phyloP scores from a whole-genome alignment of 2,329 filamentous ascomycete genomes.

The Rhynchosporium agropyri region DNA sequence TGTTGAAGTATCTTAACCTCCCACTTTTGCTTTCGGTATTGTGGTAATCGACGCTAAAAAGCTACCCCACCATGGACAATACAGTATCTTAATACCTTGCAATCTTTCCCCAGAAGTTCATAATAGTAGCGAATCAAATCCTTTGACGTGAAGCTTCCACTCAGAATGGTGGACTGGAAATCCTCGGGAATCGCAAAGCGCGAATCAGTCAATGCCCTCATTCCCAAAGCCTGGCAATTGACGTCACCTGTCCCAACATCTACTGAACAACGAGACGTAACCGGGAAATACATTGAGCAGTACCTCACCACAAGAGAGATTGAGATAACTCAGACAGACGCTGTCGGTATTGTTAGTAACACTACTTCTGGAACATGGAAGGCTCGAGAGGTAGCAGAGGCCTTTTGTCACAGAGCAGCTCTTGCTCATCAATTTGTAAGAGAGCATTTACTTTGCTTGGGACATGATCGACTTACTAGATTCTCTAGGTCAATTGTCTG shows the following conservation, averaged over 20 bases:
- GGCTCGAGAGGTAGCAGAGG: constrained; percentile 55
- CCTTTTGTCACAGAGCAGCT: constrained; percentile 57
- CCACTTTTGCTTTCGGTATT: constrained; percentile 9
- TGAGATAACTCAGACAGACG: constrained; percentile 63
- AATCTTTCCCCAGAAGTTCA: background rate
- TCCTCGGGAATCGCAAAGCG: constrained; percentile 54
- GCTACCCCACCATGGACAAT: constrained; percentile 16
- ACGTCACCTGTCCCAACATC: constrained; percentile 49
- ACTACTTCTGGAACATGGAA: constrained; percentile 58
- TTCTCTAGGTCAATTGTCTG: constrained; percentile 57
- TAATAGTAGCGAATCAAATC: background rate
- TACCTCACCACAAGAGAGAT: constrained; percentile 57
- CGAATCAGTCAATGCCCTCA: constrained; percentile 54
- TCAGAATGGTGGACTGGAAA: constrained; percentile 49
- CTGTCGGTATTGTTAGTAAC: constrained; percentile 56
- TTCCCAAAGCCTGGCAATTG: constrained; percentile 60
- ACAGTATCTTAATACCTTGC: background rate
- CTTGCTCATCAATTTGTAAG: constrained; percentile 56
- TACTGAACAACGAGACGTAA: constrained; percentile 58
- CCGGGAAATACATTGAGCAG: constrained; percentile 57
- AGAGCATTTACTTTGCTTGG: constrained; percentile 45
- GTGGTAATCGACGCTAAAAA: constrained; percentile 12
- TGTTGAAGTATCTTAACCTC: background rate
- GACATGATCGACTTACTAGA: constrained; percentile 15
- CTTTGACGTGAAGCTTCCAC: background rate